Evolutionary conservation across 1,284 basidiomycete genomes (phyloP).

Genomic region (Sphagnurus paluster): DNA sequence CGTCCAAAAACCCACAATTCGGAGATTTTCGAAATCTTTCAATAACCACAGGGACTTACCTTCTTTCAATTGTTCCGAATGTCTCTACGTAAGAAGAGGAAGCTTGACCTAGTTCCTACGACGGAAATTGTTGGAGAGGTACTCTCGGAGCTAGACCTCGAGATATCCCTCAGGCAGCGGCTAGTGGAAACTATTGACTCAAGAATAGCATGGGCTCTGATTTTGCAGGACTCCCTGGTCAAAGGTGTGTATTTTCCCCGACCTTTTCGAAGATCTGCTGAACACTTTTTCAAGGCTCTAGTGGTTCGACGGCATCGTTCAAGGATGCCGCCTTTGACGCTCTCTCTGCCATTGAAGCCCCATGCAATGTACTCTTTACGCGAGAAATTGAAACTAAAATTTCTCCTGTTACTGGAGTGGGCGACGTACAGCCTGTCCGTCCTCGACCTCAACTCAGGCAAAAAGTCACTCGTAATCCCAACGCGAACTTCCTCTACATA

Average conservation of each 20-base stretch:
- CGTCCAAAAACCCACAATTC: no score
- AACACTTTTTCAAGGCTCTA: constrained; percentile 18
- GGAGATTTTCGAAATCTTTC: no score
- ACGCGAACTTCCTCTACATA: constrained; percentile 36
- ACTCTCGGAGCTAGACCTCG: constrained; percentile 56
- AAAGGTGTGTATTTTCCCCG: constrained; percentile 25
- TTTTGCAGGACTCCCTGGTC: constrained; percentile 53
- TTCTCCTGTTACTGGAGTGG: constrained; percentile 15
- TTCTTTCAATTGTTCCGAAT: constrained; percentile 5
- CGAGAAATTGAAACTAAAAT: constrained; percentile 36
- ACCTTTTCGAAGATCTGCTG: constrained; percentile 2
- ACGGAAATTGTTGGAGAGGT: constrained; percentile 26
- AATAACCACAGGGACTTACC: background rate
- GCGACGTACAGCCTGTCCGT: constrained; percentile 10
- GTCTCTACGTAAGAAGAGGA: constrained; percentile 26
- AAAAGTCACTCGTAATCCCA: constrained; percentile 27
- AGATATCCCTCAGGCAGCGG: constrained; percentile 59
- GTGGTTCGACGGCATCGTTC: constrained; percentile 19
- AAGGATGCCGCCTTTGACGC: constrained; percentile 58
- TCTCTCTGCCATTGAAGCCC: constrained; percentile 52
- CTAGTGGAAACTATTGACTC: constrained; percentile 57
- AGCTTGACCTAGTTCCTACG: constrained; percentile 17
- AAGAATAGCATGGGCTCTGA: constrained; percentile 65
- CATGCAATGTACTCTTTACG: constrained; percentile 50
- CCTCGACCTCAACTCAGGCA: constrained; percentile 32